phyloP scores from a whole-genome alignment of 306 rosid genomes.

The Betula pendula region DNA sequence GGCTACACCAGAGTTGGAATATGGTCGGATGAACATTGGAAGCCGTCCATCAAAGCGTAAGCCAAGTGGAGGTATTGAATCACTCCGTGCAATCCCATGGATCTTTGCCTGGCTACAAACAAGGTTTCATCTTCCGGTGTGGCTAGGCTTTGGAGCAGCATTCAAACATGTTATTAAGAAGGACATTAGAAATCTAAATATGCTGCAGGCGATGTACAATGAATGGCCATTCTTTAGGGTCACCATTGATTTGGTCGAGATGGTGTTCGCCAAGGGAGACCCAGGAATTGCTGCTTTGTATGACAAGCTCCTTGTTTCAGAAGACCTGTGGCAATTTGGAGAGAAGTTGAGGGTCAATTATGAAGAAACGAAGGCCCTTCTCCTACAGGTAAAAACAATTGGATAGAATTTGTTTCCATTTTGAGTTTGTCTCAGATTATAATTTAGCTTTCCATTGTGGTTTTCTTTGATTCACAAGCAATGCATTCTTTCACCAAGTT shows the following conservation, averaged over 20 bases:
- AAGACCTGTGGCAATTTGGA: constrained; percentile 82
- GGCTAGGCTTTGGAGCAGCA: constrained; percentile 92
- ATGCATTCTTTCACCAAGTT: not conserved
- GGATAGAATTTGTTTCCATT: not conserved
- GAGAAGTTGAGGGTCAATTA: constrained; percentile 62
- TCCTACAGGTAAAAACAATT: constrained; percentile 64
- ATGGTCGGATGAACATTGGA: constrained; percentile 97
- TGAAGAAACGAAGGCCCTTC: constrained; percentile 78
- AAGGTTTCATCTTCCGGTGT: constrained; percentile 97
- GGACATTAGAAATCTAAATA: constrained; percentile 69
- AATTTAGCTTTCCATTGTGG: not conserved
- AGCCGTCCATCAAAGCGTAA: constrained; percentile 93
- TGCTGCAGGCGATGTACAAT: constrained; percentile 90
- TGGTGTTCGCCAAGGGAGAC: constrained; percentile 99
- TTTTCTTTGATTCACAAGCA: not conserved
- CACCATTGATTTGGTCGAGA: constrained; percentile 92
- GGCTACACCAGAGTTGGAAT: constrained; percentile 99
- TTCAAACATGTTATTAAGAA: constrained; percentile 61
- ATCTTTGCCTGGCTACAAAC: constrained; percentile 98
- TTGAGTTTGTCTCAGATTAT: not conserved
- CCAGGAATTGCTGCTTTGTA: constrained; percentile 78
- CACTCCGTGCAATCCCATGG: constrained; percentile 99
- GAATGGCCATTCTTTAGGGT: constrained; percentile 97
- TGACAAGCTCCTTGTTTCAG: constrained; percentile 84
- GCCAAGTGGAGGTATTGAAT: constrained; percentile 98